Percentiles rank a stretch among this genome's conserved stretches.
phyloP scores from a whole-genome alignment of 768 basidiomycete genomes.

The Paxillus ammoniavirescens region DNA sequence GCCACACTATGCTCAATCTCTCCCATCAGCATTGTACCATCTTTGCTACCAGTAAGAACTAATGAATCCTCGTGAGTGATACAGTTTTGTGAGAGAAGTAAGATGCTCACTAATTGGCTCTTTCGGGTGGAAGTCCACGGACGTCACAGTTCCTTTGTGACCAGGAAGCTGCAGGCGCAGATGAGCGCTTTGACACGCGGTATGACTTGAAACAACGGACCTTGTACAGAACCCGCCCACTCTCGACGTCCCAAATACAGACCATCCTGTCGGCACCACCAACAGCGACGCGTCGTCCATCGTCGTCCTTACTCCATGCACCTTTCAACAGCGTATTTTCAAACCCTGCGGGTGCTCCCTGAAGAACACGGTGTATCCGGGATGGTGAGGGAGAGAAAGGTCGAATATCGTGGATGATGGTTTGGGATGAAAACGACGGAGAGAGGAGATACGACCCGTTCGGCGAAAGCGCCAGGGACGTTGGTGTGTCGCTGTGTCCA shows the following conservation, averaged over 20 bases:
- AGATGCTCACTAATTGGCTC: conserved; percentile 83
- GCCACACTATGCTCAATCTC: conserved; percentile 73
- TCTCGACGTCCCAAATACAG: conserved; percentile 85
- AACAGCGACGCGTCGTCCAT: conserved; percentile 77
- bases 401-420: conserved; percentile 87
- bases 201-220: conserved; percentile 35
- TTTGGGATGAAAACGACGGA: conserved; percentile 86
- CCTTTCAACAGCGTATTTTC: conserved; percentile 83
- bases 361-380: conserved; percentile 73
- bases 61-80: conserved; percentile 4
- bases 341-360: conserved; percentile 91
- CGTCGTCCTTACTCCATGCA: conserved; percentile 87
- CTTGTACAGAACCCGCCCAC: conserved; percentile 74
- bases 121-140: conserved; percentile 95
- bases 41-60: conserved; percentile 94
- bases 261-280: conserved; percentile 90
- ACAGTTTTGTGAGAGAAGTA: background rate
- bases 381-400: conserved; percentile 88
- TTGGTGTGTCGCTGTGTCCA: conserved; percentile 91
- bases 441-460: conserved; percentile 86
- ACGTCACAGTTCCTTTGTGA: conserved; percentile 93
- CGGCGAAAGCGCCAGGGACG: conserved; percentile 90
- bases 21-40: conserved; percentile 87
- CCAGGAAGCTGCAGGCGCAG: conserved; percentile 70
- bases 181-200: background rate